Base-by-base conservation (phyloP, 805 yeast genomes). In the Saccharomycopsis sp. region DNA sequence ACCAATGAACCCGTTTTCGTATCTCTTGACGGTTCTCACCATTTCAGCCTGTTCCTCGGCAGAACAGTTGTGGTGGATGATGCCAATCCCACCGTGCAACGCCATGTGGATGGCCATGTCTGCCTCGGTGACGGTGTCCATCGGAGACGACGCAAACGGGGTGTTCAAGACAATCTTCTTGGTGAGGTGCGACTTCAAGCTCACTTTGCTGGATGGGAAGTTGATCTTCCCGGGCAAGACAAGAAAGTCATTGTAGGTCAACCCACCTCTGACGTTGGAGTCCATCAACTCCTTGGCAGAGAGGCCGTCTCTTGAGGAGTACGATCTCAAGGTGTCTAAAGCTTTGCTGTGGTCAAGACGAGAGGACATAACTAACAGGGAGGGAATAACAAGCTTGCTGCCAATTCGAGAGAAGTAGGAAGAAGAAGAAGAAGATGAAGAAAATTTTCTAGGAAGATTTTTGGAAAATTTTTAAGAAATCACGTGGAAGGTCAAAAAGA, bases 41-140 rank as follows among this genome's bases (percentile, higher is more conserved):
- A 92, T 92, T 53, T 77, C 95, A 46, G 98, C 98, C 69, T 92
- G 98, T 63, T 87, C 97, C 42, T 89, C 97, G 45, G 94, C 73
- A 45, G 95, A 62, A 69, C 96, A 88, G 74, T 92, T 92, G 72
- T 92, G 96, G 66, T 92, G 98, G 56, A 92, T 79, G 59, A 92
- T 84, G 77, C 98, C 98, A 63, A 92, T 86, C 67, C 98, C 98
- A 63, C 98, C 98, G 55, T 88, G 75, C 52, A 92, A 75, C 53
- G 98, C 96, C 96, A 92, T 88, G 68, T 87, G 79, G 55, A 92
- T 89, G 51, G 98, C 98, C 98, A 92, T 92, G 47, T 80, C 84
- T 49, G 87, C 68, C 72, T 92, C 98, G 44, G 98, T 92, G 52
- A 92, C 98, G 37, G 98, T 92, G 68, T 92, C 98, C 98, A 92